A percentile compares a stretch with the other conserved stretches of the same genome.
Evolutionary conservation across 106 monocot genomes (phyloP).

Genomic region (Dendrobium chrysotoxum): DNA sequence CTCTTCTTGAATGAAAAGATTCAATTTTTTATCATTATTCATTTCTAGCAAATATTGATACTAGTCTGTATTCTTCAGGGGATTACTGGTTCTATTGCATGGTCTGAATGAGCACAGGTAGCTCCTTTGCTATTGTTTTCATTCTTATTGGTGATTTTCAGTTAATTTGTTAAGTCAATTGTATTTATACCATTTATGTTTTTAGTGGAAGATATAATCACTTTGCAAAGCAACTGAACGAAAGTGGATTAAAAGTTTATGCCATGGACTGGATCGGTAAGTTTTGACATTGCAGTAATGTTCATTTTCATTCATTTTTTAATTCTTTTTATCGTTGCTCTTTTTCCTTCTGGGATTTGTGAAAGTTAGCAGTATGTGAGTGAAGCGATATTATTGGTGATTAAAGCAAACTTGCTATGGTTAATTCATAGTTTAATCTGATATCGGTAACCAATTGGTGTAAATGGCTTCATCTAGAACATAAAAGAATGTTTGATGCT

Average conservation of each 20-base stretch:
- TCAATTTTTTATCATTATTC: not conserved
- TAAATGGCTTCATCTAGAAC: not conserved
- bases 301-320: not conserved
- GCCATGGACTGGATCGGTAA: slow-evolving; percentile 97
- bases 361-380: not conserved
- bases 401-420: not conserved
- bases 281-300: slow-evolving; percentile 2
- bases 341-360: not conserved
- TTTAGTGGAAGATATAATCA: slow-evolving; percentile 80
- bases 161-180: not conserved
- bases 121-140: not conserved
- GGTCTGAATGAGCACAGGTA: slow-evolving; percentile 95
- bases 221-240: slow-evolving; percentile 68
- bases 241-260: slow-evolving; percentile 76
- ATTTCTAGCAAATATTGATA: not conserved
- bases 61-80: slow-evolving; percentile 37
- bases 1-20: not conserved
- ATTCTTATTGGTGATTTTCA: not conserved
- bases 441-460: not conserved
- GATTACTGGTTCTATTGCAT: slow-evolving; percentile 70
- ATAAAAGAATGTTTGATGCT: not conserved
- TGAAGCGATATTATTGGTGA: not conserved
- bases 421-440: not conserved
- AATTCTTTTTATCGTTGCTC: not conserved
- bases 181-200: slow-evolving; percentile 3